Evolutionary conservation across 1,139 yeast genomes (phyloP), one percentile per base, ranked within the genome.

Genomic region (Debaryomyces sp.): DNA sequence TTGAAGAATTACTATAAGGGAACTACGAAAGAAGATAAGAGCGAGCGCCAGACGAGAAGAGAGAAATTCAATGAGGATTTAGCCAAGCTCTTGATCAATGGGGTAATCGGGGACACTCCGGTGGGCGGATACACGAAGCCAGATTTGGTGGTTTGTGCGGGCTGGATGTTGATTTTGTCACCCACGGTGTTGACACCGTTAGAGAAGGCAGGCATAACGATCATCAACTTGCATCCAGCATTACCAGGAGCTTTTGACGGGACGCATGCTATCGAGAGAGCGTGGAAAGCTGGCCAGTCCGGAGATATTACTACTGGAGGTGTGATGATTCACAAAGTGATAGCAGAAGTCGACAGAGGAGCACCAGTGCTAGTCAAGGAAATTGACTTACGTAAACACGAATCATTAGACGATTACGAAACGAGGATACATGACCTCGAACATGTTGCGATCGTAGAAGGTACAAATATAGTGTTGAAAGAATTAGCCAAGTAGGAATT

Each of bases 161-260:
- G 99, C 2, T 94, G 99, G 98, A 87, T 94, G 94, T 80, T 94
- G 49, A 94, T 94, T 51, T 76, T 94, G 54, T 87, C 97, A 1
- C 85, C 91, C 2, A 75, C 81, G 15, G 90, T 89, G 53, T 74
- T 94, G 54, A 72, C 75, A 42, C 92, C 94, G 2, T 70, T 92
- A 41, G 82, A 76, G 47, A 66, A 77, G 7, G 82, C 79, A 3
- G 75, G 79, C 1, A 79, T 91, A 29, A 87, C 91, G 26, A 91
- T 94, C 53, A 91, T 94, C 61, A 94, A 94, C 63, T 73, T 94
- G 52, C 99, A 94, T 65, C 99, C 99, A 2, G 98, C 99, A 0
- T 80, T 94, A 50, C 99, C 99, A 1, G 97, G 97, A 22, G 92
- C 92, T 3, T 94, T 94, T 73, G 97, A 94, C 52, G 99, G 99